Evolutionary conservation across 2,329 filamentous ascomycete species (phyloP), one percentile per base, ranked within the genome.

Genomic region (Whalleya microplaca): DNA sequence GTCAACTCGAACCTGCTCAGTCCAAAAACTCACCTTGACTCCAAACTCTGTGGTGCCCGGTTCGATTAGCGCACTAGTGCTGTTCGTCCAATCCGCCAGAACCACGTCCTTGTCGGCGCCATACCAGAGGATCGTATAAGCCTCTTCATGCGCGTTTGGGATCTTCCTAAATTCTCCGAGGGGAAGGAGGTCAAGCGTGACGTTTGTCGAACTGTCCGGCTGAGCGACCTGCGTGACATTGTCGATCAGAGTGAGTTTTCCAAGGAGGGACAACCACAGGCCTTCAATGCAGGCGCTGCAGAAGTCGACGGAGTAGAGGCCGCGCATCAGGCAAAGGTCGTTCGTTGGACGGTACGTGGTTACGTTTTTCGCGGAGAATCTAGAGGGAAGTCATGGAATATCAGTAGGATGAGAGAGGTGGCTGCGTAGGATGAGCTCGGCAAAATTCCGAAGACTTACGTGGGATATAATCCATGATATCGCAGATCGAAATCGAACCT

Each of bases 301-400:
- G 47, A 70, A 71, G 53, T 70, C 53, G 2, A 56, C 58, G 1
- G 67, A 66, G 55, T 70, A 68, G 45, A 67, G 67, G 37, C 59
- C 56, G 7, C 68, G 64, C 69, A 70, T 70, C 7, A 68, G 55
- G 51, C 69, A 70, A 21, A 61, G 55, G 29, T 69, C 63, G 46
- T 71, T 70, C 2, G 69, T 71, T 0, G 69, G 68, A 42, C 69
- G 66, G 53, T 69, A 71, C n/a, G 63, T 68, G 3, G 69, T 71
- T 21, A 10, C 27, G 48, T 71, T 71, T 2, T 8, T 45, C 14
- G 55, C 58, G 2, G 64, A 67, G 58, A 69, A 70, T 42, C 67
- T 69, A 41, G 20, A 32, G 2, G 2, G 44, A 45, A 51, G 18
- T 20, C 20, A 41, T 32, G 12, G 7, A 4, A 19, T 29, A 19